Conservation (phyloP, 163 green algal genomes). For the Prototheca stagnorum region DNA sequence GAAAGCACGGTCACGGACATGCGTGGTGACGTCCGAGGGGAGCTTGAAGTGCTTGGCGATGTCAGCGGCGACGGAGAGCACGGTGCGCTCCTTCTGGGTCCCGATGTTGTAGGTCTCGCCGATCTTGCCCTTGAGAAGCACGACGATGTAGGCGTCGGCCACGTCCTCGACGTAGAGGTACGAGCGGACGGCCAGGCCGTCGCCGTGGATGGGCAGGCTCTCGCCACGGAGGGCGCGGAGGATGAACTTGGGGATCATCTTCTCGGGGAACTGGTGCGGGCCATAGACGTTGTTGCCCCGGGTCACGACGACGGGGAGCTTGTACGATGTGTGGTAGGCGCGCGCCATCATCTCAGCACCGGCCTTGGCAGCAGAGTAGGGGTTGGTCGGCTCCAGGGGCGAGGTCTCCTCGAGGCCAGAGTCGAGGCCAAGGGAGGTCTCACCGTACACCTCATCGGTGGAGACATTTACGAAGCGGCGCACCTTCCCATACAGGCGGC, state of each 20-base stretch:
- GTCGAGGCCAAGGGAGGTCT: conserved; percentile 58
- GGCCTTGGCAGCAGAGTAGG: conserved; percentile 91
- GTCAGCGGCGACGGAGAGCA: conserved; percentile 68
- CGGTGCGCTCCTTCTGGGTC: conserved; percentile 79
- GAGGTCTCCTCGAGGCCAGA: conserved; percentile 48
- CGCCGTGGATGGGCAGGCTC: conserved; percentile 59
- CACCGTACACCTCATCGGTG: conserved; percentile 89
- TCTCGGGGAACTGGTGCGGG: conserved; percentile 77
- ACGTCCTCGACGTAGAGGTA: conserved; percentile 92
- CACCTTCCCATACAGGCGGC: conserved; percentile 56
- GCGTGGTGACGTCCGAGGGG: conserved; percentile 23
- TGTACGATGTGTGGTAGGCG: conserved; percentile 90
- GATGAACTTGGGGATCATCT: conserved; percentile 84
- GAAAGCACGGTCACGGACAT: conserved; percentile 80
- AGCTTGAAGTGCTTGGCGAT: conserved; percentile 38
- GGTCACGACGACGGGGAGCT: conserved; percentile 90
- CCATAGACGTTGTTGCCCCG: conserved; percentile 99
- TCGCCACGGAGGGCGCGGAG: conserved; percentile 60
- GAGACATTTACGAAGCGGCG: conserved; percentile 91
- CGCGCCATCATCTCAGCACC: conserved; percentile 93
- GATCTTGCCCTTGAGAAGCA: conserved; percentile 53
- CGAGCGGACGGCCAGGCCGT: conserved; percentile 35
- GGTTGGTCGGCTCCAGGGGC: conserved; percentile 89
- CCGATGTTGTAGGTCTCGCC: conserved; percentile 96
- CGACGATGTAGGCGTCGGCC: conserved; percentile 67